Base-by-base conservation (phyloP, 352 stramenopile species). In the Phytophthora europaea region DNA sequence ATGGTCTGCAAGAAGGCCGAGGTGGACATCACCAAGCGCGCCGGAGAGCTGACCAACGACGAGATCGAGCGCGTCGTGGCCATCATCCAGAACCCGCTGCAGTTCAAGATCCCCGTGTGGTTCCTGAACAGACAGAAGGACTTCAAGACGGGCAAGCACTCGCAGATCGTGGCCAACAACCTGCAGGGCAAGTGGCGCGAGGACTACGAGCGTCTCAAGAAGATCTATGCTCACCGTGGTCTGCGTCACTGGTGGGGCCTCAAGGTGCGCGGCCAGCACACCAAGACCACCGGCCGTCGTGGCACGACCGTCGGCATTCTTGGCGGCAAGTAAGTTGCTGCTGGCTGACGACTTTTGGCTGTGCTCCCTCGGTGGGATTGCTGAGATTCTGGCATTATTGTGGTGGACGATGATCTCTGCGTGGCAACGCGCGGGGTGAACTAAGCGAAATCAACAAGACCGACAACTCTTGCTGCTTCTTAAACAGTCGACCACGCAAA, bases 121-220 rank as follows among this genome's bases (percentile, higher is more conserved):
- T 99, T 99, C 90, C 91, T 99, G 54, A 99, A 99, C 94, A 96
- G 98, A 87, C 98, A 99, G 92, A 99, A 99, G 92, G 98, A 99
- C 91, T 99, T 98, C 89, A 99, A 99, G 92, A 99, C 97, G 59
- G 98, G 98, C 88, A 99, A 99, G 89, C 98, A 98, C 89, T 98
- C 88, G 73, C 98, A 99, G 90, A 89, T 99, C 60, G 98, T 99
- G 73, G 96, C 98, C 62, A 99, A 99, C 87, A 98, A 98, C 83
- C 93, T 99, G 68, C 96, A 99, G 86, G 95, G 95, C 80, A 99
- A 99, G 87, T 95, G 99, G 78, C 97, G 98, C 92, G 98, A 99
- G 76, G 98, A 99, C 93, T 94, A 99, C 73, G 98, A 99, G 87
- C 90, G 98, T 79, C 89, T 99, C 77, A 99, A 99, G 96, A 99